Percentiles rank a stretch among this genome's conserved stretches.
phyloP scores from a whole-genome alignment of 768 basidiomycete species.

The Boletellus ananas region DNA sequence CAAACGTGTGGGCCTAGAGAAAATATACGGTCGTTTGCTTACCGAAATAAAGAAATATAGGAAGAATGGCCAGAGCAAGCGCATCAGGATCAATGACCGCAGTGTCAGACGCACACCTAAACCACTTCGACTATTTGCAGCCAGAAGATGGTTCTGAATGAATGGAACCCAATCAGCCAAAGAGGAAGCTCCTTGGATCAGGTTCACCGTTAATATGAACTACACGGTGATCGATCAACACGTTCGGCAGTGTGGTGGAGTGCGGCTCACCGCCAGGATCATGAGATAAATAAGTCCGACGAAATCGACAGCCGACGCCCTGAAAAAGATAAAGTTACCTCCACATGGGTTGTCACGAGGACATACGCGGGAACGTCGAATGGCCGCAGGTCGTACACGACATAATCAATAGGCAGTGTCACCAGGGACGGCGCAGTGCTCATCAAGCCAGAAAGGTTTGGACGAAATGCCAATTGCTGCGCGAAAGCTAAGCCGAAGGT shows the following conservation, averaged over 20 bases:
- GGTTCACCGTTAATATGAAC: slow-evolving; percentile 29
- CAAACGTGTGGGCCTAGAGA: background rate
- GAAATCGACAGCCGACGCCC: slow-evolving; percentile 50
- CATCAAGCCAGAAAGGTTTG: slow-evolving; percentile 37
- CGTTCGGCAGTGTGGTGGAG: background rate
- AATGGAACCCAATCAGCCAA: background rate
- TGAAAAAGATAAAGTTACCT: slow-evolving; percentile 16
- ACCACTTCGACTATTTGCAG: slow-evolving; percentile 36
- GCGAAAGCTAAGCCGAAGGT: slow-evolving; percentile 35
- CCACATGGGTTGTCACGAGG: background rate
- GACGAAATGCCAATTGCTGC: slow-evolving; percentile 19
- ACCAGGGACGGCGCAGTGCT: slow-evolving; percentile 47
- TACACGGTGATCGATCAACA: slow-evolving; percentile 7
- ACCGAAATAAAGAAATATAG: slow-evolving; percentile 44
- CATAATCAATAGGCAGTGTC: slow-evolving; percentile 46
- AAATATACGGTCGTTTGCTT: slow-evolving; percentile 7
- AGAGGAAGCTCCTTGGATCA: background rate
- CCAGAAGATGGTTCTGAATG: slow-evolving; percentile 30
- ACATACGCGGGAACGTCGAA: slow-evolving; percentile 58
- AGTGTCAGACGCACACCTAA: slow-evolving; percentile 38
- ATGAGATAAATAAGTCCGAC: slow-evolving; percentile 53
- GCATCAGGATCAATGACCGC: slow-evolving; percentile 37
- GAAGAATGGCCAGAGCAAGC: slow-evolving; percentile 36
- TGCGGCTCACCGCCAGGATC: slow-evolving; percentile 25
- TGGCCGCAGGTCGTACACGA: slow-evolving; percentile 47